Conservation (phyloP, 768 basidiomycete species). For the Gloeophyllum trabeum region DNA sequence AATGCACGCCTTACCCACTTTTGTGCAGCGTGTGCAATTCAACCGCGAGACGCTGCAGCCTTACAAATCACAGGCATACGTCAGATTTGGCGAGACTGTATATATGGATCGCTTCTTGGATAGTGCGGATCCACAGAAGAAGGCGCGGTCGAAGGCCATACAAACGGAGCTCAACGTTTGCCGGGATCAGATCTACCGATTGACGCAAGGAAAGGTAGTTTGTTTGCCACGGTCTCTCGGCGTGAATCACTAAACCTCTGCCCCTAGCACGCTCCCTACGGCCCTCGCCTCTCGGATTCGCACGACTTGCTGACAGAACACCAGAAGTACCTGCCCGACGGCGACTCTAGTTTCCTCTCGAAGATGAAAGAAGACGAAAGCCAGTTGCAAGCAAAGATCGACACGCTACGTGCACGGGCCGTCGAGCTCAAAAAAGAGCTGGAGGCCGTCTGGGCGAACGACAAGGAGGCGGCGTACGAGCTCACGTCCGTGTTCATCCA, state of each 20-base stretch:
- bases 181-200: constrained; percentile 54
- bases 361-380: constrained; percentile 43
- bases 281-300: constrained; percentile 41
- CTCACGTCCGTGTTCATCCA: constrained; percentile 94
- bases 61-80: constrained; percentile 93
- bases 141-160: constrained; percentile 55
- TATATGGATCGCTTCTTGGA: constrained; percentile 91
- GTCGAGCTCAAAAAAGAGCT: constrained; percentile 52
- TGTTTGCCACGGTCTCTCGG: not conserved
- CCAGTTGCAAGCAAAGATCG: constrained; percentile 43
- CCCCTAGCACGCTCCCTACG: constrained; percentile 58
- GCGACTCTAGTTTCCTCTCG: constrained; percentile 47
- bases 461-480: constrained; percentile 65
- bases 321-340: constrained; percentile 31
- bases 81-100: constrained; percentile 80
- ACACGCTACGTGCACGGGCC: constrained; percentile 36
- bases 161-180: constrained; percentile 52
- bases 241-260: not conserved
- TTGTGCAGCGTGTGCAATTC: constrained; percentile 76
- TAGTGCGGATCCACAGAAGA: constrained; percentile 59
- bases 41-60: constrained; percentile 85
- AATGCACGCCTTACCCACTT: not conserved
- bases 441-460: constrained; percentile 66
- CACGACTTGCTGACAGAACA: constrained; percentile 47
- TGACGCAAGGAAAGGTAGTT: constrained; percentile 65